Percentiles rank a stretch among this genome's conserved stretches.
Evolutionary conservation across 2,329 filamentous ascomycete genomes (phyloP).

Genomic region (Claviceps sp.): DNA sequence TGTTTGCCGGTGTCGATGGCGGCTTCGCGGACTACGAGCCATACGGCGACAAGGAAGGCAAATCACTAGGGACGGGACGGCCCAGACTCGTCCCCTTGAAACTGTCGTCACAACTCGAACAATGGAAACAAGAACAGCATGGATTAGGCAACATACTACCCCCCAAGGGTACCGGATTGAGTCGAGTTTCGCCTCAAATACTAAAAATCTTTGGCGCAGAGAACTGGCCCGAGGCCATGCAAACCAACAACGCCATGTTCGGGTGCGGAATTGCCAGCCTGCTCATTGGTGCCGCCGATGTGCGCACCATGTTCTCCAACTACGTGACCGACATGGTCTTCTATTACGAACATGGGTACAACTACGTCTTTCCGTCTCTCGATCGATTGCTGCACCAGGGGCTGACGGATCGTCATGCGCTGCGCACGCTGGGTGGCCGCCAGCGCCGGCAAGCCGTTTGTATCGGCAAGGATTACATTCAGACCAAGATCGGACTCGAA

Average conservation of each 20-base stretch:
- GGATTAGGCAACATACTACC: slow-evolving; percentile 9
- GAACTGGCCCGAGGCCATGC: slow-evolving; percentile 8
- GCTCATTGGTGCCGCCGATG: slow-evolving; percentile 10
- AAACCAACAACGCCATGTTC: slow-evolving; percentile 11
- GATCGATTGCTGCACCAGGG: slow-evolving; percentile 7
- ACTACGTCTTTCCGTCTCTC: slow-evolving; percentile 10
- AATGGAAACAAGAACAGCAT: slow-evolving; percentile 10
- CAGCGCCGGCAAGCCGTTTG: slow-evolving; percentile 8
- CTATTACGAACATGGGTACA: slow-evolving; percentile 13
- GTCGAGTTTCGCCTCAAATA: slow-evolving; percentile 4
- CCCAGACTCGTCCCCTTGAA: slow-evolving; percentile 7
- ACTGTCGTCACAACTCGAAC: slow-evolving; percentile 9
- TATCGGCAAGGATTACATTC: slow-evolving; percentile 9
- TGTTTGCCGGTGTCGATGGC: slow-evolving; percentile 6
- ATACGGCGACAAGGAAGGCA: neutral
- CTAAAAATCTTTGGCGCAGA: slow-evolving; percentile 7
- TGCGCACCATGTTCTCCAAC: slow-evolving; percentile 11
- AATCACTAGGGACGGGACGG: neutral
- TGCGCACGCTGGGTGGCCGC: slow-evolving; percentile 7
- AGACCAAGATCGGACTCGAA: slow-evolving; percentile 10
- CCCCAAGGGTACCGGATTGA: slow-evolving; percentile 8
- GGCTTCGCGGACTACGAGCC: neutral
- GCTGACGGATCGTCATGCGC: slow-evolving; percentile 8
- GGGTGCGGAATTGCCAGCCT: slow-evolving; percentile 10
- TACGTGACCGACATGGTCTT: slow-evolving; percentile 13